phyloP scores from a whole-genome alignment of 371 early-diverging fungal genomes.

The Rhizopus microsporus region DNA sequence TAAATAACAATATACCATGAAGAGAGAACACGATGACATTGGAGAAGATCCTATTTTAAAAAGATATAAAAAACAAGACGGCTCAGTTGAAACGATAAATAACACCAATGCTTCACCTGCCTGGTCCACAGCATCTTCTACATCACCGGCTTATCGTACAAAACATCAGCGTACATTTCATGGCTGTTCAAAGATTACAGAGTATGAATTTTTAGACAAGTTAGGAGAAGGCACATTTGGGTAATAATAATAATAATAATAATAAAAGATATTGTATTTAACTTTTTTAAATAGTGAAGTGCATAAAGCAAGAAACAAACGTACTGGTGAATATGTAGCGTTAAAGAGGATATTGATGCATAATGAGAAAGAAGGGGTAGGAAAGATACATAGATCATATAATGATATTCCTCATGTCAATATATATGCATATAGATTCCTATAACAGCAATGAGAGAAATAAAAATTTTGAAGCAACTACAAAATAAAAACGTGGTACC shows the following conservation, averaged over 20 bases:
- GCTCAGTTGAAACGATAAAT: neutral
- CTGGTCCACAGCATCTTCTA: slow-evolving; percentile 18
- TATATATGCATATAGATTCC: slow-evolving; percentile 64
- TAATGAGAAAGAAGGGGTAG: slow-evolving; percentile 89
- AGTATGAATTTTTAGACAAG: slow-evolving; percentile 75
- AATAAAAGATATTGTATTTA: neutral
- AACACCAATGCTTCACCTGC: slow-evolving; percentile 20
- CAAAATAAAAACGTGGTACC: slow-evolving; percentile 86
- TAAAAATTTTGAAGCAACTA: slow-evolving; percentile 84
- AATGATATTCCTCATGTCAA: neutral
- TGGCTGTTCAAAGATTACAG: slow-evolving; percentile 68
- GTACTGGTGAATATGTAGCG: slow-evolving; percentile 78
- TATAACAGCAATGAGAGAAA: slow-evolving; percentile 95
- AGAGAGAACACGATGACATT: slow-evolving; percentile 2
- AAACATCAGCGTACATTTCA: slow-evolving; percentile 29
- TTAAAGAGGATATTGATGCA: slow-evolving; percentile 91
- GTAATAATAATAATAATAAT: slow-evolving; percentile 39
- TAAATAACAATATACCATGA: neutral
- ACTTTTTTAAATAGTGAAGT: slow-evolving; percentile 67
- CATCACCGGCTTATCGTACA: slow-evolving; percentile 22
- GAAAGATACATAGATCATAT: slow-evolving; percentile 12
- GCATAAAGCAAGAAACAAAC: slow-evolving; percentile 77
- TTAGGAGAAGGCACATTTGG: slow-evolving; percentile 98
- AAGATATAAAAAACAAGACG: slow-evolving; percentile 1
- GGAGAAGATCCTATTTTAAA: slow-evolving; percentile 1